phyloP scores from a whole-genome alignment of 495 filamentous ascomycete species.

The Acidomyces sp. region DNA sequence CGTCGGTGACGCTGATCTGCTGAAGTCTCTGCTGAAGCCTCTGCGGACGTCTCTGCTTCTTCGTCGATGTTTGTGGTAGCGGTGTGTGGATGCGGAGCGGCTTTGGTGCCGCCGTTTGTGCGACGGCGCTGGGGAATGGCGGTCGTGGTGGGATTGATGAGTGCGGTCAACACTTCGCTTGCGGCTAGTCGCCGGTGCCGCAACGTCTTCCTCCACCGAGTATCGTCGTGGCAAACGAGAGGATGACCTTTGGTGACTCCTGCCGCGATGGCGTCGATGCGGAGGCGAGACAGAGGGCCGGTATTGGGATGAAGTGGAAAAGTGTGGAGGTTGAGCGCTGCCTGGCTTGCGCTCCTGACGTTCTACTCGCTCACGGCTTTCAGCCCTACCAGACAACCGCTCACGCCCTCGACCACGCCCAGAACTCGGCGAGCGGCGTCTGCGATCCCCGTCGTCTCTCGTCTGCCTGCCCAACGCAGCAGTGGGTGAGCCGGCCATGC shows the following conservation, averaged over 20 bases:
- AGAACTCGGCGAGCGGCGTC: constrained; percentile 3
- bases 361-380: constrained; percentile 6
- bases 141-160: constrained; percentile 14
- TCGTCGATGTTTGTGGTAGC: constrained; percentile 17
- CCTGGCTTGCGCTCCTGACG: constrained; percentile 8
- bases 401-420: constrained; percentile 1
- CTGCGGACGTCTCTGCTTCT: constrained; percentile 25
- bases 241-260: constrained; percentile 18
- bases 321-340: constrained; percentile 14
- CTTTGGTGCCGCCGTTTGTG: constrained; percentile 23
- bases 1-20: constrained; percentile 8
- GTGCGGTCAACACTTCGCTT: constrained; percentile 23
- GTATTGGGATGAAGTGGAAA: constrained; percentile 8
- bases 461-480: not conserved
- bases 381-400: constrained; percentile 3
- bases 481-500: constrained; percentile 13
- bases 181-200: constrained; percentile 7
- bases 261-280: constrained; percentile 15
- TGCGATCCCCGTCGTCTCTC: constrained; percentile 1
- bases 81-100: constrained; percentile 20
- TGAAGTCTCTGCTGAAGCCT: constrained; percentile 6
- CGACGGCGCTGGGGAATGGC: constrained; percentile 21
- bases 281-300: constrained; percentile 14
- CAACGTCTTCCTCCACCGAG: not conserved
- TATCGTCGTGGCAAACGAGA: constrained; percentile 7